Evolutionary conservation across 345 rosid genomes (phyloP).

Genomic region (Salix arbutifolia): DNA sequence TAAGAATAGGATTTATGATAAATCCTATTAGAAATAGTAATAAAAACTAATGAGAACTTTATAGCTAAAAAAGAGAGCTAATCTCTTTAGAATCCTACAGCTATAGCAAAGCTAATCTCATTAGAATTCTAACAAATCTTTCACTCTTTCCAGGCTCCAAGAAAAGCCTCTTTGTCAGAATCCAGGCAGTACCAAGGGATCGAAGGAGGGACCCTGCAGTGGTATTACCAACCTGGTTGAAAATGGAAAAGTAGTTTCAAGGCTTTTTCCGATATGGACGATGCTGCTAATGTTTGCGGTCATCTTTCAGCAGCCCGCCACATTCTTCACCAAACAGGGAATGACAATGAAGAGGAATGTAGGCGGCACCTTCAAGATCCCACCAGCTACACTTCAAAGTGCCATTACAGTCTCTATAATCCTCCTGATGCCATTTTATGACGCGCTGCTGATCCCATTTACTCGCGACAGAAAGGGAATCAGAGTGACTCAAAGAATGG

Average conservation of each 20-base stretch:
- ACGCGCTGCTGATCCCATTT: conserved; percentile 55
- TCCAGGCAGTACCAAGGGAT: neutral
- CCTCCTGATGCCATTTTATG: conserved; percentile 79
- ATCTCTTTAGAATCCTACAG: no score
- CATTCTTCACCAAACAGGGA: conserved; percentile 93
- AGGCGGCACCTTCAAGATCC: conserved; percentile 69
- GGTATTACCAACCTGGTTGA: conserved; percentile 19
- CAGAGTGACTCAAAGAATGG: conserved; percentile 75
- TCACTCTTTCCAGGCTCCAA: conserved; percentile 53
- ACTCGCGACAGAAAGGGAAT: conserved; percentile 49
- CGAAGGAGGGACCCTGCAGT: conserved; percentile 14
- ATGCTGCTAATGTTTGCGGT: conserved; percentile 87
- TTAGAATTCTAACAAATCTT: neutral
- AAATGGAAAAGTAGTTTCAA: conserved; percentile 44
- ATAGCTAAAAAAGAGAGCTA: no score
- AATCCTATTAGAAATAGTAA: no score
- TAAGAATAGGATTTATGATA: no score
- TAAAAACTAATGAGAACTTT: no score
- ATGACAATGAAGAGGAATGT: conserved; percentile 74
- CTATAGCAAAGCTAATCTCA: no score
- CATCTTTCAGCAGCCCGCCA: conserved; percentile 79
- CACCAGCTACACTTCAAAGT: conserved; percentile 90
- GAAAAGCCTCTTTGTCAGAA: conserved; percentile 64
- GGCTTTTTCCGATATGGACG: conserved; percentile 83
- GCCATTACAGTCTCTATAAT: conserved; percentile 82